Percentiles rank a stretch among this genome's conserved stretches.
Evolutionary conservation across 345 rosid species (phyloP).

Genomic region (Linum trigynum): DNA sequence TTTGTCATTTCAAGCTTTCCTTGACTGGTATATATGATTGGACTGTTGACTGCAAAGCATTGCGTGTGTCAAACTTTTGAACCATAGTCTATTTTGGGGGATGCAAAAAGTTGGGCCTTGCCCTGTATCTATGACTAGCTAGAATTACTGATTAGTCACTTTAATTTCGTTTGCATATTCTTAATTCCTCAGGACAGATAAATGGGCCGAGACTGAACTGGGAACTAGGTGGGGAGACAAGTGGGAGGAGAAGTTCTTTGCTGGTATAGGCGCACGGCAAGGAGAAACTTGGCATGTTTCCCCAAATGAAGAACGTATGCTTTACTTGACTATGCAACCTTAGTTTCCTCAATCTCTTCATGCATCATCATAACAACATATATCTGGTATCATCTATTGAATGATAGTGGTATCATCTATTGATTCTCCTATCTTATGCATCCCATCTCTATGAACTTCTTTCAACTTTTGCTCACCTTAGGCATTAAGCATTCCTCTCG

Average conservation of each 20-base stretch:
- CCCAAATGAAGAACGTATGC: conserved; percentile 67
- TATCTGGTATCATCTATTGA: not conserved
- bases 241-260: conserved; percentile 97
- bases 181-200: conserved; percentile 82
- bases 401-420: not conserved
- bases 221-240: conserved; percentile 99
- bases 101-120: not conserved
- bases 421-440: not conserved
- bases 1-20: not conserved
- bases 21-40: not conserved
- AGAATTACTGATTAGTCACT: conserved; percentile 7
- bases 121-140: not conserved
- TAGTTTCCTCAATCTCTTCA: not conserved
- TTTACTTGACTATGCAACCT: conserved; percentile 1
- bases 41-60: not conserved
- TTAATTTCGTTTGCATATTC: conserved; percentile 11
- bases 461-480: not conserved
- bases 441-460: not conserved
- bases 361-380: not conserved
- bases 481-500: too few relatives aligned
- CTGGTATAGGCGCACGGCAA: conserved; percentile 93
- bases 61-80: not conserved
- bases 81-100: not conserved
- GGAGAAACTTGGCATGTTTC: conserved; percentile 99
- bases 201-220: conserved; percentile 98